Evolutionary conservation across 208 protist genomes (phyloP).

Genomic region (Trypanosoma cruzi): DNA sequence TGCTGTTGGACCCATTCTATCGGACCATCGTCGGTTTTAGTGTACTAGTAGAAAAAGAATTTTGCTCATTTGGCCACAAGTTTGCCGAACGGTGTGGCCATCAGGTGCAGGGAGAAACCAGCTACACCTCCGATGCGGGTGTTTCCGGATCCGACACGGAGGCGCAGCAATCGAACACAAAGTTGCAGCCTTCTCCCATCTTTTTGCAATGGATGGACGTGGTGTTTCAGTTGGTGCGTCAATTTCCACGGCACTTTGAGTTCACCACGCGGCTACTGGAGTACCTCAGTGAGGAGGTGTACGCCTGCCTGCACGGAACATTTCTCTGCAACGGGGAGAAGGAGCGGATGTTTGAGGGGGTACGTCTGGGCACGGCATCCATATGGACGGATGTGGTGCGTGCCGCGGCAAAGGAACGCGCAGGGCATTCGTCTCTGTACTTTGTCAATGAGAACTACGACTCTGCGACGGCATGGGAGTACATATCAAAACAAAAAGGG

Average conservation of each 20-base stretch:
- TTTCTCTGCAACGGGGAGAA: slow-evolving; percentile 87
- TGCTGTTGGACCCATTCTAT: slow-evolving; percentile 96
- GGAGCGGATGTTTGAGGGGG: slow-evolving; percentile 78
- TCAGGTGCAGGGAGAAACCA: slow-evolving; percentile 57
- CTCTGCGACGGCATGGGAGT: slow-evolving; percentile 58
- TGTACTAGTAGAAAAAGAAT: slow-evolving; percentile 96
- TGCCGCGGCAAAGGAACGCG: slow-evolving; percentile 46
- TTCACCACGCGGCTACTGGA: slow-evolving; percentile 91
- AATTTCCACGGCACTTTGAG: slow-evolving; percentile 95
- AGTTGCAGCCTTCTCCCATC: slow-evolving; percentile 89
- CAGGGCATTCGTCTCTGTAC: slow-evolving; percentile 42
- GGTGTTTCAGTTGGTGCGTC: slow-evolving; percentile 93
- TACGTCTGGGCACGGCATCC: slow-evolving; percentile 61
- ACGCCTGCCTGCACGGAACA: slow-evolving; percentile 85
- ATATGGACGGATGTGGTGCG: slow-evolving; percentile 78
- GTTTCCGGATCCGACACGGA: slow-evolving; percentile 59
- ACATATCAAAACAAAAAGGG: slow-evolving; percentile 43
- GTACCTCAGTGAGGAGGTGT: slow-evolving; percentile 85
- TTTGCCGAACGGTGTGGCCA: slow-evolving; percentile 91
- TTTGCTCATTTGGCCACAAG: slow-evolving; percentile 95
- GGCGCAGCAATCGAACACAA: slow-evolving; percentile 14
- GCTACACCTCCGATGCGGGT: slow-evolving; percentile 38
- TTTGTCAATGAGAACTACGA: slow-evolving; percentile 79
- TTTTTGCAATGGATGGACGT: slow-evolving; percentile 96
- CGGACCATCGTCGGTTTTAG: slow-evolving; percentile 94